A percentile compares a stretch with the other conserved stretches of the same genome.
These are phyloP conservation scores for Thecaphora thlaspeos DNA, from an alignment of 1,284 basidiomycete genomes.

Conservation along the genomic window DNA sequence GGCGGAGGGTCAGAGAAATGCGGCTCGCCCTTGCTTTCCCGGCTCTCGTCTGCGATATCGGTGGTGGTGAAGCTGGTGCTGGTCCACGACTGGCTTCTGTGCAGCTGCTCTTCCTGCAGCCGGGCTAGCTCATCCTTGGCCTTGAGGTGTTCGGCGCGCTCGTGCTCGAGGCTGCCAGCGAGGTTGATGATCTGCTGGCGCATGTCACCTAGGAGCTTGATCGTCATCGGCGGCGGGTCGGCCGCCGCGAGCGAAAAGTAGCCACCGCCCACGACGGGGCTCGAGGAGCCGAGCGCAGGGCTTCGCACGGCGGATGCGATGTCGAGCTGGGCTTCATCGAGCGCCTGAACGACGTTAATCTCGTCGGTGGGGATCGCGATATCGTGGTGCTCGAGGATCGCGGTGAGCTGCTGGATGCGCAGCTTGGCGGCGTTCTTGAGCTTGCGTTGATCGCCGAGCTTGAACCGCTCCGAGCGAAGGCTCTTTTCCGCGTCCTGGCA, in stretches of 20 bases:
- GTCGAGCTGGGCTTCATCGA: slow-evolving; percentile 32
- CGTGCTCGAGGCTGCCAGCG: slow-evolving; percentile 51
- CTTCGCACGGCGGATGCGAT: slow-evolving; percentile 23
- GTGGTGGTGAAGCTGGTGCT: slow-evolving; percentile 9
- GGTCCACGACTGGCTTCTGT: neutral
- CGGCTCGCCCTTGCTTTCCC: slow-evolving; percentile 4
- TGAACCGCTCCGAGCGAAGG: slow-evolving; percentile 37
- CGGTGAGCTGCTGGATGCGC: slow-evolving; percentile 39
- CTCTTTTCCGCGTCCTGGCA: slow-evolving; percentile 51
- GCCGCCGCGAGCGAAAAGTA: slow-evolving; percentile 29
- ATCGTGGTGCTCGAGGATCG: slow-evolving; percentile 19
- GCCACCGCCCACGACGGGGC: slow-evolving; percentile 13
- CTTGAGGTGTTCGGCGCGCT: slow-evolving; percentile 48
- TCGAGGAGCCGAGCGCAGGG: slow-evolving; percentile 30
- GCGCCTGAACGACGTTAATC: slow-evolving; percentile 16
- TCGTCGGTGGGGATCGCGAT: slow-evolving; percentile 25
- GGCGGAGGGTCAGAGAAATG: slow-evolving; percentile 7
- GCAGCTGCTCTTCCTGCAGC: slow-evolving; percentile 13
- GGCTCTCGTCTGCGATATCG: slow-evolving; percentile 12
- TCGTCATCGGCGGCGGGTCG: slow-evolving; percentile 40
- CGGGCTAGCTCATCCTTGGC: slow-evolving; percentile 34
- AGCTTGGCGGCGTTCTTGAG: slow-evolving; percentile 27
- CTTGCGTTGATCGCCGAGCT: slow-evolving; percentile 37
- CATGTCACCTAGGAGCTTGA: slow-evolving; percentile 54
- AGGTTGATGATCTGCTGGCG: slow-evolving; percentile 57